Conservation (phyloP, 75 land plant species). For the Picea sitchensis region DNA sequence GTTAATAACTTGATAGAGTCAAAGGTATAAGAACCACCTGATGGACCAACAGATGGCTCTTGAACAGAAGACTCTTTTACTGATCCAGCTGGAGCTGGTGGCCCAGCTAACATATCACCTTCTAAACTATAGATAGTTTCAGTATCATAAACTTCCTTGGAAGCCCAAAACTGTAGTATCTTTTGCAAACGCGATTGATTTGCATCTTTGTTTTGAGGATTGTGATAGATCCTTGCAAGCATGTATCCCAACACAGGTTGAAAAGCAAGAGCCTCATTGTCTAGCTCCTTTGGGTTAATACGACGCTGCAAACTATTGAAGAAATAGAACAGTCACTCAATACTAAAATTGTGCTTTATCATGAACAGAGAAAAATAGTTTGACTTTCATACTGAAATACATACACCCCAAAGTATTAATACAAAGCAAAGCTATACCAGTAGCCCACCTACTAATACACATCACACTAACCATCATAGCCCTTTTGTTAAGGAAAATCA, state of each 20-base stretch:
- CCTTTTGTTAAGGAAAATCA: constrained; percentile 6
- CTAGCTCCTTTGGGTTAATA: constrained; percentile 68
- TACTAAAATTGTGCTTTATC: not conserved
- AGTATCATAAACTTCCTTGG: constrained; percentile 90
- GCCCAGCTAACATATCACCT: constrained; percentile 80
- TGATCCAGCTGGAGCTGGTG: constrained; percentile 29
- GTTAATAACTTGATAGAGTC: not conserved
- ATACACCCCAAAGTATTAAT: not conserved
- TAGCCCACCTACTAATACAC: not conserved
- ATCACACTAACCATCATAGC: too few species aligned
- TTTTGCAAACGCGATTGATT: constrained; percentile 84
- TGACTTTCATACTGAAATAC: not conserved
- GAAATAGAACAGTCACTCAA: not conserved
- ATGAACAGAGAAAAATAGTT: not conserved
- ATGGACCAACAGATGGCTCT: constrained; percentile 18
- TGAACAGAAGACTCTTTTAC: constrained; percentile 11
- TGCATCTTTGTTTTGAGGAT: constrained; percentile 77
- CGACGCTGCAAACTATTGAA: constrained; percentile 75
- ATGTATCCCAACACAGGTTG: constrained; percentile 86
- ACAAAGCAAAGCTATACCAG: not conserved
- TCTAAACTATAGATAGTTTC: constrained; percentile 69
- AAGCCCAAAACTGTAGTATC: constrained; percentile 91
- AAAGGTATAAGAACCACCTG: constrained; percentile 4
- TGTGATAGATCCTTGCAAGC: constrained; percentile 86
- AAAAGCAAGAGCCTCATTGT: constrained; percentile 92